A percentile compares a stretch with the other conserved stretches of the same genome.
Evolutionary conservation across 169 alveolate genomes (phyloP).

Genomic region (Plasmodium reichenowi): DNA sequence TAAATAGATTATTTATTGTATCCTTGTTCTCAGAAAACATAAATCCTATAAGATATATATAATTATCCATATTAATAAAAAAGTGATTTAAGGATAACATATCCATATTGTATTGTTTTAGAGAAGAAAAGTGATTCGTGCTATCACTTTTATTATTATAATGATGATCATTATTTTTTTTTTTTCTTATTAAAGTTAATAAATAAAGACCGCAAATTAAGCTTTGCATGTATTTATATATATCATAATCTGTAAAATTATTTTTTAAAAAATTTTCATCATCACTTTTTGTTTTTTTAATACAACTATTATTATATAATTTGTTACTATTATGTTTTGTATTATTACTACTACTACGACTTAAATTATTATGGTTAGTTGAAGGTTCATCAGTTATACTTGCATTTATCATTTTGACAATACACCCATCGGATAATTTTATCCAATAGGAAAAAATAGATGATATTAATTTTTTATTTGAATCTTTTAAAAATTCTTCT

Average conservation of each 20-base stretch:
- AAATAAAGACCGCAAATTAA: constrained; percentile 58
- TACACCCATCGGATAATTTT: constrained; percentile 49
- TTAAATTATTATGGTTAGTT: neutral
- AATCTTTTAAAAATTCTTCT: constrained; percentile 50
- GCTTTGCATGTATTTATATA: constrained; percentile 62
- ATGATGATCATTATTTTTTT: constrained; percentile 16
- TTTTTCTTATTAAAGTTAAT: constrained; percentile 38
- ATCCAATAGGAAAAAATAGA: constrained; percentile 60
- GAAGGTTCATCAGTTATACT: constrained; percentile 3
- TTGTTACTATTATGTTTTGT: neutral
- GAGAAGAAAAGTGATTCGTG: neutral
- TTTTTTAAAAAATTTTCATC: constrained; percentile 31
- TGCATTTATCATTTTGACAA: constrained; percentile 46
- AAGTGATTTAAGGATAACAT: constrained; percentile 14
- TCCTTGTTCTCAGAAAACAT: constrained; percentile 67
- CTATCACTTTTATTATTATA: constrained; percentile 1
- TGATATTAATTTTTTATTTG: constrained; percentile 62
- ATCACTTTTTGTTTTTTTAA: neutral
- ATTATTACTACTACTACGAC: neutral
- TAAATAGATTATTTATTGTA: constrained; percentile 34
- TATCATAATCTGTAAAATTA: constrained; percentile 54
- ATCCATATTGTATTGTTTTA: constrained; percentile 48
- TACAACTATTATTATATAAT: constrained; percentile 5
- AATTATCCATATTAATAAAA: constrained; percentile 23
- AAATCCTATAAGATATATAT: constrained; percentile 41